Conservation (phyloP, 352 stramenopile species). For the Globisporangium radiosum region DNA sequence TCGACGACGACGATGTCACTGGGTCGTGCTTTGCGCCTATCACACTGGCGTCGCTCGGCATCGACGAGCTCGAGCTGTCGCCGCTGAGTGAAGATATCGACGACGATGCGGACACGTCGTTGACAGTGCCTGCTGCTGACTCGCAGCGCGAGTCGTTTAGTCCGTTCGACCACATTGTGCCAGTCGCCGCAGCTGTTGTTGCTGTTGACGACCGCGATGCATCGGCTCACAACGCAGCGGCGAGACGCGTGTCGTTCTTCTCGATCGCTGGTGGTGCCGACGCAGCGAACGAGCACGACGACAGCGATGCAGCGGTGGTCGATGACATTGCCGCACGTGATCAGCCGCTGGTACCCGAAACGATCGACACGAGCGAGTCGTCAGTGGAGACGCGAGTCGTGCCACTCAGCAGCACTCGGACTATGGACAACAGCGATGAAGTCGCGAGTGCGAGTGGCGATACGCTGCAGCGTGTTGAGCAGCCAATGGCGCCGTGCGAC, state of each 20-base stretch:
- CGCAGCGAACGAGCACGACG: background rate
- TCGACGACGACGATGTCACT: background rate
- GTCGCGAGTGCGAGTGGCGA: too few species aligned
- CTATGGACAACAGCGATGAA: too few species aligned
- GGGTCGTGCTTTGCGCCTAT: constrained; percentile 23
- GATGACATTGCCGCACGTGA: too few species aligned
- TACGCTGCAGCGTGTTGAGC: too few species aligned
- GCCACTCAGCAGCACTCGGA: too few species aligned
- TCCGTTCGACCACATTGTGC: too few species aligned
- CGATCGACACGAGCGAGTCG: too few species aligned
- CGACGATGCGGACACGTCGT: background rate
- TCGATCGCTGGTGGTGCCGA: background rate
- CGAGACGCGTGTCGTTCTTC: background rate
- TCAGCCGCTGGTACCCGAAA: too few species aligned
- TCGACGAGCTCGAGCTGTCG: constrained; percentile 36
- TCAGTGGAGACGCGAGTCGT: too few species aligned
- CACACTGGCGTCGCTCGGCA: constrained; percentile 36
- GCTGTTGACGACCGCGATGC: background rate
- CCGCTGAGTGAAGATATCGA: constrained; percentile 10
- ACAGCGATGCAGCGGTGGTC: background rate
- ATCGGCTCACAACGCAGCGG: background rate
- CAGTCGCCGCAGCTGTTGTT: too few species aligned
- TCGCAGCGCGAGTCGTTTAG: too few species aligned
- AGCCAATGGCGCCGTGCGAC: too few species aligned
- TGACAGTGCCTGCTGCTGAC: background rate